Evolutionary conservation across 2,329 filamentous ascomycete species (phyloP).

Genomic region (Fusarium bulbicola): DNA sequence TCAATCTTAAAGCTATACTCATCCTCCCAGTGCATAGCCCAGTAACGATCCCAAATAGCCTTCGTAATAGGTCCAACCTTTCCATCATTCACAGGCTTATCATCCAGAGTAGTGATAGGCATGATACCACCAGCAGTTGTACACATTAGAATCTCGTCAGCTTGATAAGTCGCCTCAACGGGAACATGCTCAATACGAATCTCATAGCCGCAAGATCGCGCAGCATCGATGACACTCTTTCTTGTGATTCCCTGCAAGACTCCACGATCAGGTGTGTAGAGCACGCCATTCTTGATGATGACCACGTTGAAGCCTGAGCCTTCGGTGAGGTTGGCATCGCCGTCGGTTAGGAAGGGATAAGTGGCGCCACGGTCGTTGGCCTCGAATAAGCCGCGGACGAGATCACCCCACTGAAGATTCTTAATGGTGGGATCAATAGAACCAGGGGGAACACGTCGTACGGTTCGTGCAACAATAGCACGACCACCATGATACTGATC

Average conservation of each 20-base stretch:
- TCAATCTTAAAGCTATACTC: slow-evolving; percentile 29
- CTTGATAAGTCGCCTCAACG: slow-evolving; percentile 44
- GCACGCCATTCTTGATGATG: slow-evolving; percentile 54
- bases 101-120: slow-evolving; percentile 60
- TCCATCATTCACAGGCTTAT: slow-evolving; percentile 51
- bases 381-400: slow-evolving; percentile 56
- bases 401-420: slow-evolving; percentile 62
- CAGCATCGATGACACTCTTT: slow-evolving; percentile 58
- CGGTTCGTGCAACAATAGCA: slow-evolving; percentile 56
- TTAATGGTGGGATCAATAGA: slow-evolving; percentile 61
- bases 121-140: slow-evolving; percentile 63
- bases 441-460: slow-evolving; percentile 55
- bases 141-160: slow-evolving; percentile 62
- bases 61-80: slow-evolving; percentile 56
- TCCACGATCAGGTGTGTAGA: slow-evolving; percentile 58
- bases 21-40: slow-evolving; percentile 29
- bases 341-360: slow-evolving; percentile 61
- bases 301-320: slow-evolving; percentile 60
- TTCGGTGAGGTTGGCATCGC: slow-evolving; percentile 59
- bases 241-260: slow-evolving; percentile 59
- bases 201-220: slow-evolving; percentile 47
- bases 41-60: slow-evolving; percentile 61
- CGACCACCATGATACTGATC: slow-evolving; percentile 52
- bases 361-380: slow-evolving; percentile 55
- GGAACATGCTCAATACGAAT: slow-evolving; percentile 26